phyloP scores from a whole-genome alignment of 2,329 filamentous ascomycete species.

The Diaporthe nobilis region DNA sequence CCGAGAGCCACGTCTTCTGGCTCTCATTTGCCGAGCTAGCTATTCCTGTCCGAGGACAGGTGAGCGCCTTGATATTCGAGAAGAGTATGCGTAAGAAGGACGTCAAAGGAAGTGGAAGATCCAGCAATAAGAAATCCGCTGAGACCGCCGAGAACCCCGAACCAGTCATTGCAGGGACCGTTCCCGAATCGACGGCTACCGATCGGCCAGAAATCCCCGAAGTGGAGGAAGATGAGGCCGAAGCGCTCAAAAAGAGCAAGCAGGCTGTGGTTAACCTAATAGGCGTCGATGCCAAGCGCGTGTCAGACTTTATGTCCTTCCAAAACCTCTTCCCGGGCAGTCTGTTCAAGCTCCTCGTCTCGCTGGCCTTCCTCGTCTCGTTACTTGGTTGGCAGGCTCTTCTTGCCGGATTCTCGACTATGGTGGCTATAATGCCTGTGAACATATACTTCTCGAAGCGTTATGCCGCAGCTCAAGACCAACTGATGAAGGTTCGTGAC shows the following conservation, averaged over 20 bases:
- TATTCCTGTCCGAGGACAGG: constrained; percentile 77
- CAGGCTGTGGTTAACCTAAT: constrained; percentile 85
- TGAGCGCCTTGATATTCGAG: constrained; percentile 80
- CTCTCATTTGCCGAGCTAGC: constrained; percentile 73
- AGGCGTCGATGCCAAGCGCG: constrained; percentile 79
- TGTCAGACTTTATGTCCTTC: constrained; percentile 77
- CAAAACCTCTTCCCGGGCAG: constrained; percentile 76
- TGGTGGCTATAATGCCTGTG: constrained; percentile 75
- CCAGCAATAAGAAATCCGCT: constrained; percentile 54
- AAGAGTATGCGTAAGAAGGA: constrained; percentile 85
- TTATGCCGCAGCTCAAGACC: constrained; percentile 76
- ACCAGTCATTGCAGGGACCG: constrained; percentile 47
- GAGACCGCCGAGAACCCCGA: constrained; percentile 48
- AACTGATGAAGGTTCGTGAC: constrained; percentile 82
- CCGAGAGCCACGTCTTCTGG: constrained; percentile 79
- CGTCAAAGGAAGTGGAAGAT: constrained; percentile 73
- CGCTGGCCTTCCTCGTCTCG: constrained; percentile 75
- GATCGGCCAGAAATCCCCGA: constrained; percentile 54
- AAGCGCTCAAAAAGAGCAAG: constrained; percentile 64
- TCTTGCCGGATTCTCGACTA: constrained; percentile 74
- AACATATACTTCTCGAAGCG: constrained; percentile 77
- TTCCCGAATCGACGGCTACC: constrained; percentile 48
- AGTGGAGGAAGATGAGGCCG: constrained; percentile 61
- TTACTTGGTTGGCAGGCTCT: constrained; percentile 81
- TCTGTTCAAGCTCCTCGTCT: constrained; percentile 74